Base-by-base conservation (phyloP, 805 yeast genomes). In the Jamesozyma rosinii region DNA sequence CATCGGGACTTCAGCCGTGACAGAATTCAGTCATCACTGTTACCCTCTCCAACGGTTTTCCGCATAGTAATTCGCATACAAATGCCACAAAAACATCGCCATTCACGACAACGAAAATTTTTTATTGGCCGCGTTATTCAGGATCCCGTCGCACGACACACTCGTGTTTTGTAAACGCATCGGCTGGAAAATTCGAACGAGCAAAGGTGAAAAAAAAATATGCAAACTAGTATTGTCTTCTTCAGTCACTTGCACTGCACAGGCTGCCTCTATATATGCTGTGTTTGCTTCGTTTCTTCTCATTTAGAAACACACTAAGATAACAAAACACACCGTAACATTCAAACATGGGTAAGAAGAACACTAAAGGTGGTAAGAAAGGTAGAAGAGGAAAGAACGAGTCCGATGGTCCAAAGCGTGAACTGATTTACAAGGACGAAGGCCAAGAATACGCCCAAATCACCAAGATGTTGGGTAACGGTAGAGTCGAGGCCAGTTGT, bases 361-460 rank as follows among this genome's bases (percentile, higher is more conserved):
- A 60, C 55, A 59, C 65, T 47, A 69, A 74, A 64, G 92, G 94
- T 68, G 94, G 94, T 69, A 84, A 84, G 69, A 83, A 86, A 71
- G 90, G 81, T 65, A 73, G 98, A 76, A 84, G 97, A 78, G 98
- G 98, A 68, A 92, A 92, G 90, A 89, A 89, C 68, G 95, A 83
- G 64, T 79, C 80, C 67, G 82, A 77, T 47, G 80, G 83, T 51
- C 89, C 87, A 69, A 92, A 92, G 75, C 86, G 99, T 72, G 99
- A 92, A 65, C 77, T 92, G 57, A 76, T 80, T 64, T 77, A 75
- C 66, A 87, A 81, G 60, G 99, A 92, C 51, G 99, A 92, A 59
- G 95, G 95, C 46, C 98, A 92, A 73, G 97, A 92, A 67, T 92
- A 92, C 61, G 99, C 96, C 44, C 98, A 94, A 72, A 92, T 92